Evolutionary conservation across 164 flowering plant species (phyloP).

Genomic region (Houttuynia cordata): DNA sequence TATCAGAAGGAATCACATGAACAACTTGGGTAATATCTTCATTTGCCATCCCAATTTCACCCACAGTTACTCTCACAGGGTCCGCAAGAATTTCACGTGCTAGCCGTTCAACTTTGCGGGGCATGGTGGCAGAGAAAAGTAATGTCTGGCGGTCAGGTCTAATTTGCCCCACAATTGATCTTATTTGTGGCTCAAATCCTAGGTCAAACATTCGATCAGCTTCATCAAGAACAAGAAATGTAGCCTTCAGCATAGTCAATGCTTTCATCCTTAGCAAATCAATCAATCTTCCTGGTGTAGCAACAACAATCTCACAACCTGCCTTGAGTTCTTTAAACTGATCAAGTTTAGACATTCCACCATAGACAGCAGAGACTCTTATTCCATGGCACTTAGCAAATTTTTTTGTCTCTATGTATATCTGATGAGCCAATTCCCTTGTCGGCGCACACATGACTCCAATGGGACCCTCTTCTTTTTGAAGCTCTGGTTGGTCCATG

Average conservation of each 20-base stretch:
- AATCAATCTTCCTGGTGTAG: constrained; percentile 96
- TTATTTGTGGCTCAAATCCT: constrained; percentile 94
- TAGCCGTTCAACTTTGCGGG: constrained; percentile 74
- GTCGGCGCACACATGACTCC: constrained; percentile 98
- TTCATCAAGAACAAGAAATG: constrained; percentile 92
- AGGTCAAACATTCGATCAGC: constrained; percentile 99
- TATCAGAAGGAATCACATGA: constrained; percentile 68
- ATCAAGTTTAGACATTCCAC: constrained; percentile 98
- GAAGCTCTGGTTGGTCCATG: constrained; percentile 95
- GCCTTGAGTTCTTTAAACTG: constrained; percentile 97
- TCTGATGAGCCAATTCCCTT: constrained; percentile 93
- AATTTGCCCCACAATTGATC: constrained; percentile 92
- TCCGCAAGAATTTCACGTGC: constrained; percentile 83
- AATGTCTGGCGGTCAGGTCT: constrained; percentile 93
- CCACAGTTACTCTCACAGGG: constrained; percentile 85
- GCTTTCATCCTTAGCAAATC: constrained; percentile 98
- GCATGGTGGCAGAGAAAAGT: constrained; percentile 98
- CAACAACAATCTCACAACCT: constrained; percentile 93
- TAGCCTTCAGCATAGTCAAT: constrained; percentile 70
- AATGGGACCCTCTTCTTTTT: constrained; percentile 91
- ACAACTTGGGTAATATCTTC: constrained; percentile 93
- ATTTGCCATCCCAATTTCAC: constrained; percentile 92
- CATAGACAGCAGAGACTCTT: constrained; percentile 90
- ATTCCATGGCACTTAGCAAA: constrained; percentile 76
- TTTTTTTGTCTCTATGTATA: constrained; percentile 79